These are phyloP conservation scores for Fusarium sulawesiense DNA, from an alignment of 2,329 filamentous ascomycete genomes.

Conservation along the genomic window DNA sequence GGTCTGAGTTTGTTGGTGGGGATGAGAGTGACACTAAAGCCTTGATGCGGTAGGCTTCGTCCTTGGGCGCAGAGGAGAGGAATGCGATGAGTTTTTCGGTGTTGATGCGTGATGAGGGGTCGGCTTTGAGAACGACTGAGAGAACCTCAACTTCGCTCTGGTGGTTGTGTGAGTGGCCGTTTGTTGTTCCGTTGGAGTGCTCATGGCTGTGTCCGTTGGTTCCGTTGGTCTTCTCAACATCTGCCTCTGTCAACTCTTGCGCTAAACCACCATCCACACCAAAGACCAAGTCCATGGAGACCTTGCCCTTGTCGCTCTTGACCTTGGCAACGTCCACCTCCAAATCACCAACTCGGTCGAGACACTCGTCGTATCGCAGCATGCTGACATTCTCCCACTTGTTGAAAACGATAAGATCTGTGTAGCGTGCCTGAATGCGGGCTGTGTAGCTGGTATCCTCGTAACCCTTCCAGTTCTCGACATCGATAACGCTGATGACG, in stretches of 20 bases:
- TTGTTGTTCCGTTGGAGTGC: constrained; percentile 52
- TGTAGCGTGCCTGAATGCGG: constrained; percentile 87
- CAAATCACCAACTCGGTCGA: constrained; percentile 83
- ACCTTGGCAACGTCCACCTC: constrained; percentile 85
- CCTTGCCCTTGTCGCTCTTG: constrained; percentile 83
- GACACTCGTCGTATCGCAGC: constrained; percentile 77
- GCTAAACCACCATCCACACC: constrained; percentile 88
- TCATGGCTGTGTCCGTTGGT: constrained; percentile 51
- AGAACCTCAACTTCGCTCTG: constrained; percentile 95
- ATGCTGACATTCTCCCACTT: constrained; percentile 88
- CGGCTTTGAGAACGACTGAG: constrained; percentile 75
- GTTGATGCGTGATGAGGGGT: constrained; percentile 57
- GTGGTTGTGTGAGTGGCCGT: constrained; percentile 61
- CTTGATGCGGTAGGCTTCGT: constrained; percentile 97
- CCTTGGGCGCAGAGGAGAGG: constrained; percentile 81
- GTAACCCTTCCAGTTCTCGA: constrained; percentile 95
- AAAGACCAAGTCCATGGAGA: constrained; percentile 83
- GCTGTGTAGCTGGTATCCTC: constrained; percentile 92
- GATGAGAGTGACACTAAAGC: constrained; percentile 66
- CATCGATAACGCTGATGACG: constrained; percentile 89
- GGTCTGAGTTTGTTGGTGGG: constrained; percentile 63
- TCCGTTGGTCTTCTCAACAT: constrained; percentile 49
- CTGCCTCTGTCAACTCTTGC: constrained; percentile 60
- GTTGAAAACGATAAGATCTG: constrained; percentile 90
- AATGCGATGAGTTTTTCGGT: constrained; percentile 73